A percentile compares a stretch with the other conserved stretches of the same genome.
These are phyloP conservation scores for Schwanniomyces yamadae DNA, from an alignment of 805 yeast species.

Conservation along the genomic window DNA sequence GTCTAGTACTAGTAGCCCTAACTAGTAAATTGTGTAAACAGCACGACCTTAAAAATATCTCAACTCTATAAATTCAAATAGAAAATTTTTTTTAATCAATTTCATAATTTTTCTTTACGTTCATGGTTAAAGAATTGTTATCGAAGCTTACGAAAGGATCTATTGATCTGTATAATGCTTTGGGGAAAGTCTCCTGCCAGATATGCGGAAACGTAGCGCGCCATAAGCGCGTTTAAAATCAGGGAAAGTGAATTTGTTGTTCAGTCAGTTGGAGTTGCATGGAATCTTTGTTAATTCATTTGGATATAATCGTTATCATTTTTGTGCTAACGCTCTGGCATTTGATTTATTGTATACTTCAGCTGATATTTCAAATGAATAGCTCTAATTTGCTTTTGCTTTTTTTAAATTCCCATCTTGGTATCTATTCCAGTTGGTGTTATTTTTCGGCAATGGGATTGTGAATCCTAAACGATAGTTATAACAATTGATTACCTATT, in stretches of 20 bases:
- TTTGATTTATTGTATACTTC: constrained; percentile 2
- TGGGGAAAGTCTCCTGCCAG: constrained; percentile 91
- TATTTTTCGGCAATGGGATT: constrained; percentile 61
- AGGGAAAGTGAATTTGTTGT: background rate
- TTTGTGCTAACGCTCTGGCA: constrained; percentile 17
- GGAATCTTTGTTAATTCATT: constrained; percentile 15
- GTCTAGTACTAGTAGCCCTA: constrained; percentile 2
- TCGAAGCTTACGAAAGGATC: constrained; percentile 67
- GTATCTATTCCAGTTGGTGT: constrained; percentile 21
- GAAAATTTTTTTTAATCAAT: constrained; percentile 6
- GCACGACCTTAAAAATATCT: constrained; percentile 7
- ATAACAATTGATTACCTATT: constrained; percentile 57
- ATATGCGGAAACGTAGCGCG: constrained; percentile 61
- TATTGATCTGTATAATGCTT: constrained; percentile 42
- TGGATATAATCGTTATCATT: constrained; percentile 16
- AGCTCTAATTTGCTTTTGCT: background rate
- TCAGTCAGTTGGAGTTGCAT: background rate
- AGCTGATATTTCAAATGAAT: constrained; percentile 3
- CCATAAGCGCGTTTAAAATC: constrained; percentile 24
- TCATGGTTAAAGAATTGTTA: constrained; percentile 76
- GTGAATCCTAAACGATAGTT: constrained; percentile 66
- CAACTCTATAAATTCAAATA: background rate
- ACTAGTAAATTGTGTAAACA: background rate
- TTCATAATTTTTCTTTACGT: constrained; percentile 38
- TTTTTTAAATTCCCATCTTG: constrained; percentile 13